Percentiles rank a stretch among this genome's conserved stretches.
phyloP scores from a whole-genome alignment of 2,329 filamentous ascomycete genomes.

The Parastagonospora avenae region DNA sequence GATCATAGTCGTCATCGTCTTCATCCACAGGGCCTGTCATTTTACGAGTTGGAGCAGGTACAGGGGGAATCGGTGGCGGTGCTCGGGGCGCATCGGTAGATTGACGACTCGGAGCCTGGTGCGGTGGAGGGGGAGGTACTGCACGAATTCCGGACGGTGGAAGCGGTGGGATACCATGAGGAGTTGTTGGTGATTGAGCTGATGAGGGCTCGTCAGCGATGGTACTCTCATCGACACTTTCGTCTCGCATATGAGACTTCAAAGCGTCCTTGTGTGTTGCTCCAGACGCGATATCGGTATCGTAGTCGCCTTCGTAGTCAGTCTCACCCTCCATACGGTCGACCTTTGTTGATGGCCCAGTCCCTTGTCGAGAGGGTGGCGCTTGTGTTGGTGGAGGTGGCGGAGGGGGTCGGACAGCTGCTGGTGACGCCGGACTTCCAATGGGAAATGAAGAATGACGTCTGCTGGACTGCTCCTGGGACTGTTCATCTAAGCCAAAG shows the following conservation, averaged over 20 bases:
- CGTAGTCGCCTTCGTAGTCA: conserved; percentile 97
- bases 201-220: conserved; percentile 59
- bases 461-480: conserved; percentile 32
- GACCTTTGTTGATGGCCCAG: conserved; percentile 42
- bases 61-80: conserved; percentile 68
- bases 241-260: conserved; percentile 78
- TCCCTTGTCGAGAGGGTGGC: conserved; percentile 45
- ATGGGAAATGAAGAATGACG: conserved; percentile 61
- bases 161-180: conserved; percentile 40
- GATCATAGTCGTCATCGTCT: conserved; percentile 71
- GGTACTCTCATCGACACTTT: conserved; percentile 72
- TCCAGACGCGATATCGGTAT: conserved; percentile 94
- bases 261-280: conserved; percentile 93
- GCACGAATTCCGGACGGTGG: conserved; percentile 48
- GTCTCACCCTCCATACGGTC: conserved; percentile 81
- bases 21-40: conserved; percentile 15
- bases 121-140: conserved; percentile 63
- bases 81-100: conserved; percentile 73
- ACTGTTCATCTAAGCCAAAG: conserved; percentile 45
- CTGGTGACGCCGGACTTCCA: conserved; percentile 42
- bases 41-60: conserved; percentile 68
- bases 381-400: conserved; percentile 53
- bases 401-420: conserved; percentile 49
- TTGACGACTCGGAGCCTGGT: conserved; percentile 60
- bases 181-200: conserved; percentile 47